A percentile compares a stretch with the other conserved stretches of the same genome.
Evolutionary conservation across 306 rosid genomes (phyloP).

Genomic region (Coriaria nepalensis): DNA sequence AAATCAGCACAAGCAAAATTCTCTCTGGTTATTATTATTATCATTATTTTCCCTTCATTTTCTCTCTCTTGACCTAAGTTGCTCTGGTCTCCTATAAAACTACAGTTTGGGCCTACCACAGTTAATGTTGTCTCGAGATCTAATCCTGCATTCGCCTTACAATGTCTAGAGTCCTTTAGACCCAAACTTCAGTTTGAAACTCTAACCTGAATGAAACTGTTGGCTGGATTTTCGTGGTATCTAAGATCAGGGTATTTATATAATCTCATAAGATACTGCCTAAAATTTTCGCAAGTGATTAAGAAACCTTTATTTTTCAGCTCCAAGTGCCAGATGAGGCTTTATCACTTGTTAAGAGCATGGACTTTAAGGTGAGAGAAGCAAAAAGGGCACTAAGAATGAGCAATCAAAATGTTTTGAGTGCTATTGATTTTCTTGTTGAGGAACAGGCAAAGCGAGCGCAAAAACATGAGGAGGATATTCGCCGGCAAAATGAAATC

Average conservation of each 20-base stretch:
- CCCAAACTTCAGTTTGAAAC: too few species aligned
- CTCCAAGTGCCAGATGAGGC: slow-evolving; percentile 81
- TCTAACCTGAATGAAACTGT: too few species aligned
- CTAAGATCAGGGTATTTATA: too few species aligned
- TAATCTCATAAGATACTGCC: too few species aligned
- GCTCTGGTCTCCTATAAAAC: too few species aligned
- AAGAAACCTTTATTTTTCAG: slow-evolving; percentile 27
- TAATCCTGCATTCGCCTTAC: too few species aligned
- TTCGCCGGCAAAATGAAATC: slow-evolving; percentile 38
- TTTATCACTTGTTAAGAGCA: slow-evolving; percentile 70
- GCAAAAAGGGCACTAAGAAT: slow-evolving; percentile 75
- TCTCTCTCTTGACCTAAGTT: background rate
- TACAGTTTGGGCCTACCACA: too few species aligned
- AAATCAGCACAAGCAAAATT: slow-evolving; percentile 52
- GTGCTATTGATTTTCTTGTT: slow-evolving; percentile 74
- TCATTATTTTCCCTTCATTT: background rate
- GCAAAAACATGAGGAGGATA: slow-evolving; percentile 48
- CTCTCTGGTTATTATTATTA: slow-evolving; percentile 31
- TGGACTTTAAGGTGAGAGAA: slow-evolving; percentile 63
- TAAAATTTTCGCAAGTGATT: too few species aligned
- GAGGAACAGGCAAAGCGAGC: slow-evolving; percentile 48
- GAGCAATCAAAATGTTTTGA: slow-evolving; percentile 73
- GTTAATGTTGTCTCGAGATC: too few species aligned
- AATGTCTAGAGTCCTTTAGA: too few species aligned
- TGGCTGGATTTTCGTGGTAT: too few species aligned